Evolutionary conservation across 768 basidiomycete genomes (phyloP).

Genomic region (Pilatotrama ljubarskyi): DNA sequence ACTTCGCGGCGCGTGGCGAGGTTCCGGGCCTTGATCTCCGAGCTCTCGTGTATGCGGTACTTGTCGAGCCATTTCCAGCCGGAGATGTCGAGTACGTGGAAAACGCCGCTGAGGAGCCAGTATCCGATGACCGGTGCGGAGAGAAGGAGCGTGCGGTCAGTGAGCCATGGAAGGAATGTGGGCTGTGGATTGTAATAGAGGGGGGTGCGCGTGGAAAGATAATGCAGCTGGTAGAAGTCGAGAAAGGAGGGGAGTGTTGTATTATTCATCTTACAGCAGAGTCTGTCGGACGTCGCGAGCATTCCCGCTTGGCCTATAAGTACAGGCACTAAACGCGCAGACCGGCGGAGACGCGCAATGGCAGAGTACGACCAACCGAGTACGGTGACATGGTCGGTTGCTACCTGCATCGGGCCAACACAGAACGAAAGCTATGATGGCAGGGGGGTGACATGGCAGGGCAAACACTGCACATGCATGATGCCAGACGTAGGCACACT

Average conservation of each 20-base stretch:
- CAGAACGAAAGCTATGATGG: too few relatives aligned
- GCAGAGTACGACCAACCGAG: too few relatives aligned
- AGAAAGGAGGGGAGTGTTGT: slow-evolving; percentile 19
- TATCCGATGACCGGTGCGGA: slow-evolving; percentile 78
- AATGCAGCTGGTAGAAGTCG: slow-evolving; percentile 20
- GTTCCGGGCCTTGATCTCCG: slow-evolving; percentile 75
- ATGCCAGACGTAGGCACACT: too few relatives aligned
- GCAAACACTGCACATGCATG: too few relatives aligned
- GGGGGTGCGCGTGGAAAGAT: slow-evolving; percentile 21
- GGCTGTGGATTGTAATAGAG: slow-evolving; percentile 25
- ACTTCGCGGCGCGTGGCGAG: slow-evolving; percentile 72
- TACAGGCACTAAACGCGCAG: too few relatives aligned
- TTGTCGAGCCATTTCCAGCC: slow-evolving; percentile 76
- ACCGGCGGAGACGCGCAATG: too few relatives aligned
- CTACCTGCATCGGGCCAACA: too few relatives aligned
- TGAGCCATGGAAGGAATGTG: slow-evolving; percentile 35
- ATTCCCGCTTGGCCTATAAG: too few relatives aligned
- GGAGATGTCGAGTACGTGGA: slow-evolving; percentile 77
- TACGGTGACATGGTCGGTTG: too few relatives aligned
- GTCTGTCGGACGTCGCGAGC: too few relatives aligned
- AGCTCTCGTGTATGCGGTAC: slow-evolving; percentile 85
- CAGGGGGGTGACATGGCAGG: too few relatives aligned
- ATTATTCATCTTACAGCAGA: slow-evolving; percentile 19
- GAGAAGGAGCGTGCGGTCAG: slow-evolving; percentile 73
- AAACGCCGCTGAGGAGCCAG: slow-evolving; percentile 80